Evolutionary conservation across 2,329 filamentous ascomycete genomes (phyloP).

Genomic region (Cercospora zeae-maydis): DNA sequence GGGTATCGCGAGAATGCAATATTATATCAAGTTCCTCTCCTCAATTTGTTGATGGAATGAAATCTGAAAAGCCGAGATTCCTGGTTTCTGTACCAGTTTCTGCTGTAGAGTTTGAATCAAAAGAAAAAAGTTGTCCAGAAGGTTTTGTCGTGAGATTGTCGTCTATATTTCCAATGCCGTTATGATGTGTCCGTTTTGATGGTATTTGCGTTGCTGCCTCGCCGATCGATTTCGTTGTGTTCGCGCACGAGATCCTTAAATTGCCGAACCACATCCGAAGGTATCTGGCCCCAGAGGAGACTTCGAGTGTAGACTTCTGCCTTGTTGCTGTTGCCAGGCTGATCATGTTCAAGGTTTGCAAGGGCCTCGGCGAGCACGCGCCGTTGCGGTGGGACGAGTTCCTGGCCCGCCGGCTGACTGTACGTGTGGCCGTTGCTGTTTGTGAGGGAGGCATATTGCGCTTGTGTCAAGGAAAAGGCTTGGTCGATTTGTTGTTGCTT

Average conservation of each 20-base stretch:
- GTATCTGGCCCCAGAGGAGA: slow-evolving; percentile 90
- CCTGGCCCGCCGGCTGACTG: slow-evolving; percentile 30
- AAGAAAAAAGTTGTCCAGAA: slow-evolving; percentile 12
- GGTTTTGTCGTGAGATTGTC: slow-evolving; percentile 17
- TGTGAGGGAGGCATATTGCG: slow-evolving; percentile 83
- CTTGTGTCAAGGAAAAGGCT: slow-evolving; percentile 77
- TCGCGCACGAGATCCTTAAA: slow-evolving; percentile 90
- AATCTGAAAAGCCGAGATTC: slow-evolving; percentile 4
- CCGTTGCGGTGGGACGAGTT: slow-evolving; percentile 42
- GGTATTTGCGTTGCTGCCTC: slow-evolving; percentile 20
- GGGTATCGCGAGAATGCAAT: slow-evolving; percentile 26
- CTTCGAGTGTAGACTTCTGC: slow-evolving; percentile 91
- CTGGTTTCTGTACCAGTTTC: slow-evolving; percentile 20
- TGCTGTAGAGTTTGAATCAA: slow-evolving; percentile 18
- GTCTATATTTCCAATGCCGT: slow-evolving; percentile 14
- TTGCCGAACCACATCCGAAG: slow-evolving; percentile 82
- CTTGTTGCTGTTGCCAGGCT: slow-evolving; percentile 42
- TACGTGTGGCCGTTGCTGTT: slow-evolving; percentile 65
- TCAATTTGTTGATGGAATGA: neutral
- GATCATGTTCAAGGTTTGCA: slow-evolving; percentile 68
- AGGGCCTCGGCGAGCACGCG: slow-evolving; percentile 79
- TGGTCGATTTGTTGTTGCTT: slow-evolving; percentile 86
- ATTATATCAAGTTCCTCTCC: neutral
- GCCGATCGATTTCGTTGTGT: slow-evolving; percentile 30
- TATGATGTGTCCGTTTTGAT: slow-evolving; percentile 21